phyloP scores from a whole-genome alignment of 305 asterid species.

The Fraxinus dipetala region DNA sequence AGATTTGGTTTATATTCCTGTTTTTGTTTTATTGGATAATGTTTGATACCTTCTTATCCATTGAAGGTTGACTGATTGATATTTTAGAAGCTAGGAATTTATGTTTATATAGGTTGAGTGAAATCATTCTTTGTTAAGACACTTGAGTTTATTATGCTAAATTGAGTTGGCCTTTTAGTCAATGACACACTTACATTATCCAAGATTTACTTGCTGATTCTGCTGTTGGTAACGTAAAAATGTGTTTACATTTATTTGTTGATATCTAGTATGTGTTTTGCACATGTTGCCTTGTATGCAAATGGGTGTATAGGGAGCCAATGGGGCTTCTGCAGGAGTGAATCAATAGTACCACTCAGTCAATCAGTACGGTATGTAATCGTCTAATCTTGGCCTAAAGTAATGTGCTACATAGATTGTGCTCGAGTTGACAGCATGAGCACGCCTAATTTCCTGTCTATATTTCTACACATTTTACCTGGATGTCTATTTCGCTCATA shows the following conservation, averaged over 20 bases:
- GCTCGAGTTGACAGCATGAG: slow-evolving; percentile 18
- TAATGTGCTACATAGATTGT: slow-evolving; percentile 20
- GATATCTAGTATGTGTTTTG: slow-evolving; percentile 31
- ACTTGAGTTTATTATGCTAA: background rate
- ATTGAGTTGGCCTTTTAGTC: background rate
- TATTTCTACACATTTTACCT: background rate
- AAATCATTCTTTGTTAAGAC: background rate
- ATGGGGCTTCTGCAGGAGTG: slow-evolving; percentile 50
- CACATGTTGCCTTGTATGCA: slow-evolving; percentile 33
- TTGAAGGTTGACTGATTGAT: background rate
- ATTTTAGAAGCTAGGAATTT: background rate
- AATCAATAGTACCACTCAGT: slow-evolving; percentile 31
- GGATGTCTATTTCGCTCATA: background rate
- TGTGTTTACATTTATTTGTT: slow-evolving; percentile 6
- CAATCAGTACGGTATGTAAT: slow-evolving; percentile 48
- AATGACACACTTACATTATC: background rate
- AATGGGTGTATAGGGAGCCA: slow-evolving; percentile 40
- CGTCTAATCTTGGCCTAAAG: slow-evolving; percentile 30
- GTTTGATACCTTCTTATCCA: background rate
- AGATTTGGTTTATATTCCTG: background rate
- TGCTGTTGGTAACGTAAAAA: background rate
- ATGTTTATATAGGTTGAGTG: background rate
- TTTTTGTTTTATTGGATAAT: background rate
- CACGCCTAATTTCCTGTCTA: slow-evolving; percentile 3
- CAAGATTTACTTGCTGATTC: background rate